phyloP scores from a whole-genome alignment of 352 stramenopile species.

The Globisporangium splendens region DNA sequence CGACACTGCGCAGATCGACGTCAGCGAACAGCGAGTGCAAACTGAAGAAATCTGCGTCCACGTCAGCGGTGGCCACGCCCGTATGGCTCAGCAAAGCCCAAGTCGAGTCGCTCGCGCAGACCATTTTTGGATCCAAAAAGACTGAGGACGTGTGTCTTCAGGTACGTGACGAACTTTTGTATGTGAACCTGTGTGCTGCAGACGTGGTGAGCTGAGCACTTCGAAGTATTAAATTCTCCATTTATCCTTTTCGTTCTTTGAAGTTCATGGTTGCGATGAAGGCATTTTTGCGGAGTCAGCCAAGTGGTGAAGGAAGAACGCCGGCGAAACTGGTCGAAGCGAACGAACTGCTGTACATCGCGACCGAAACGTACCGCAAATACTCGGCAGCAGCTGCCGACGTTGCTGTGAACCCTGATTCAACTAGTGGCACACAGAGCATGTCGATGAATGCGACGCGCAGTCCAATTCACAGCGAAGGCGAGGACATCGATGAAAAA shows the following conservation, averaged over 20 bases:
- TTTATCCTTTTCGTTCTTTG: neutral
- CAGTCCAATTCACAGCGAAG: no score
- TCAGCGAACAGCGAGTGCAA: slow-evolving; percentile 18
- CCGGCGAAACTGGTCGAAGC: slow-evolving; percentile 27
- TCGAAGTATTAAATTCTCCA: no score
- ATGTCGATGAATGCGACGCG: slow-evolving; percentile 1
- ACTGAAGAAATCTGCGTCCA: slow-evolving; percentile 15
- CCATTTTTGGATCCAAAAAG: slow-evolving; percentile 41
- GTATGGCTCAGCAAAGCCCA: slow-evolving; percentile 54
- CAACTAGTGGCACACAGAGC: neutral
- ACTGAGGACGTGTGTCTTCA: slow-evolving; percentile 40
- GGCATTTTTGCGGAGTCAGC: slow-evolving; percentile 27
- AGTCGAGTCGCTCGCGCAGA: slow-evolving; percentile 34
- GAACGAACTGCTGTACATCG: slow-evolving; percentile 45
- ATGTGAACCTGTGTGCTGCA: neutral
- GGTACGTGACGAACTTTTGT: slow-evolving; percentile 17
- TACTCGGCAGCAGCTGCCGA: slow-evolving; percentile 8
- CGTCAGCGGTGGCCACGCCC: neutral
- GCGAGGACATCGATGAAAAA: no score
- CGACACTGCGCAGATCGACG: slow-evolving; percentile 12
- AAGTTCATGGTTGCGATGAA: slow-evolving; percentile 51
- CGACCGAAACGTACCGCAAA: slow-evolving; percentile 43
- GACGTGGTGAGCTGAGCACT: no score
- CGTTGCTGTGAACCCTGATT: neutral
- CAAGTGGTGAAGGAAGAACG: slow-evolving; percentile 8